A percentile compares a stretch with the other conserved stretches of the same genome.
phyloP scores from a whole-genome alignment of 371 early-diverging fungal species.

The Mortierella sp. region DNA sequence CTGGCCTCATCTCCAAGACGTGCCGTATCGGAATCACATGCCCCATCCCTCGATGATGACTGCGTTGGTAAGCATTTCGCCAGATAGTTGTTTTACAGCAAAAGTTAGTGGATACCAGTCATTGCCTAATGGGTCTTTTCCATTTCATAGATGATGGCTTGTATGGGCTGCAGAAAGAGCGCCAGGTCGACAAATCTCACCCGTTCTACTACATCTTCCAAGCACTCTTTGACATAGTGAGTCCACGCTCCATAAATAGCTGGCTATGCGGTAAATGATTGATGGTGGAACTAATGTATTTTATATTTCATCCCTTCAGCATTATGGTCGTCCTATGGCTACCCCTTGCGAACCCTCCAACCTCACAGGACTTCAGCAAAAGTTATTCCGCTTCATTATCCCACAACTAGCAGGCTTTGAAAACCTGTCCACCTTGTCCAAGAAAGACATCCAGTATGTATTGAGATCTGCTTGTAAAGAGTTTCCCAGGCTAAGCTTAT shows the following conservation, averaged over 20 bases:
- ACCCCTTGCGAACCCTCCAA: neutral
- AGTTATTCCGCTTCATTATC: conserved; percentile 3
- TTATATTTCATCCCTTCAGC: conserved; percentile 3
- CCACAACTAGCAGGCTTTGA: neutral
- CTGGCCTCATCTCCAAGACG: no score
- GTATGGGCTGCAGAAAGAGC: conserved; percentile 4
- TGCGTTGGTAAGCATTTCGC: no score
- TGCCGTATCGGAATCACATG: no score
- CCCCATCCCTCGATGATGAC: no score
- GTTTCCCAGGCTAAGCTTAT: neutral
- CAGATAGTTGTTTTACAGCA: no score
- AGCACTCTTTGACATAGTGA: conserved; percentile 4
- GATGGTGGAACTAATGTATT: neutral
- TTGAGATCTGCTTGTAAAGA: neutral
- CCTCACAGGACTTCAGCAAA: conserved; percentile 2
- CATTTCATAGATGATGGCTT: conserved; percentile 3
- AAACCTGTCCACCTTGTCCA: neutral
- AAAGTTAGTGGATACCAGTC: neutral
- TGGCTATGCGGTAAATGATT: neutral
- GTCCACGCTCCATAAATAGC: neutral
- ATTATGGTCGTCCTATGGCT: neutral
- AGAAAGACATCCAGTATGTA: conserved; percentile 3
- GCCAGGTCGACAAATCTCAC: conserved; percentile 2
- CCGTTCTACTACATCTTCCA: conserved; percentile 6
- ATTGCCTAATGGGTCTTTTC: neutral